phyloP scores from a whole-genome alignment of 2,329 filamentous ascomycete species.

The Metarhizium brunneum region DNA sequence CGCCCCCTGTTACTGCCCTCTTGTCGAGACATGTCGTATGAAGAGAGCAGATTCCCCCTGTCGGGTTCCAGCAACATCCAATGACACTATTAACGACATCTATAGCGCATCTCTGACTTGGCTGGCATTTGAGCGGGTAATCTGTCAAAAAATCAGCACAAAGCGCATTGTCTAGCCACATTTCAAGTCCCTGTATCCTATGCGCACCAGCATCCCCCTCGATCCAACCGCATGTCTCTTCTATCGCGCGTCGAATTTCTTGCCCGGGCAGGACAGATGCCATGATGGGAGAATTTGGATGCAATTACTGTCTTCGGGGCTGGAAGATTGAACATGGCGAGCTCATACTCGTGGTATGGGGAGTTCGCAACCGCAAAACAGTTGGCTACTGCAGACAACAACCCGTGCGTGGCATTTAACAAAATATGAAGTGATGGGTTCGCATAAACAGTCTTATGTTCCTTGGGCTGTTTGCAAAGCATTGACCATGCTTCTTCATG shows the following conservation, averaged over 20 bases:
- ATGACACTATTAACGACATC: constrained; percentile 10
- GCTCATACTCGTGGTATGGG: background rate
- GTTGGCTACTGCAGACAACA: no score
- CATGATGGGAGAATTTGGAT: background rate
- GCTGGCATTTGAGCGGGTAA: constrained; percentile 9
- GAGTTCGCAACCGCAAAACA: background rate
- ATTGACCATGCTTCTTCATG: background rate
- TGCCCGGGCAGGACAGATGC: background rate
- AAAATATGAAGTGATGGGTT: no score
- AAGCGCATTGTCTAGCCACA: background rate
- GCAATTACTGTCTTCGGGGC: background rate
- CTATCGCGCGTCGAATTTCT: background rate
- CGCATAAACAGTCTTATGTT: no score
- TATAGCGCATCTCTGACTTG: constrained; percentile 11
- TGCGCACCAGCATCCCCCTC: constrained; percentile 10
- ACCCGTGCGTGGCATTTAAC: no score
- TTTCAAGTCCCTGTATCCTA: background rate
- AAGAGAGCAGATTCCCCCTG: constrained; percentile 6
- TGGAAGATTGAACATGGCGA: background rate
- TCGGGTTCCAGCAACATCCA: constrained; percentile 12
- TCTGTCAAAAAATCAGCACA: constrained; percentile 1
- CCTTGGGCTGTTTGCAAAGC: background rate
- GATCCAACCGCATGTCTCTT: constrained; percentile 13
- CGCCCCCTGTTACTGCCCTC: background rate
- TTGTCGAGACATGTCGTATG: constrained; percentile 11